Evolutionary conservation across 140 eudicot genomes (phyloP).

Genomic region (Cichorium intybus): DNA sequence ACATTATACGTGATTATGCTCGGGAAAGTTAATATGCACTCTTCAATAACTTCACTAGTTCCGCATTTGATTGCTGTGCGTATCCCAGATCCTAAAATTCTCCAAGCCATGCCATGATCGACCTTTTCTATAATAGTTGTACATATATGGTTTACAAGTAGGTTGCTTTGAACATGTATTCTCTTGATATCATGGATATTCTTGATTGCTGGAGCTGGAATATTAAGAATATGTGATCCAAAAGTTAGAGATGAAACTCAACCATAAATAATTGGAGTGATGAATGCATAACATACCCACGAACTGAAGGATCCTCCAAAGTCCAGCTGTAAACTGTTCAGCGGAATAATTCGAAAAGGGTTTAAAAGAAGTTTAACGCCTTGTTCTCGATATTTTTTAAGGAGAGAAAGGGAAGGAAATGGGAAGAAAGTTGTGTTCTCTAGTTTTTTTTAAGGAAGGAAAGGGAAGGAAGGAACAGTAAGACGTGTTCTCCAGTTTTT

Average conservation of each 20-base stretch:
- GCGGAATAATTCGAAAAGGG: background rate
- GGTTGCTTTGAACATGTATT: slow-evolving; percentile 7
- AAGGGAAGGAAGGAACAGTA: too few relatives aligned
- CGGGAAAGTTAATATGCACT: slow-evolving; percentile 24
- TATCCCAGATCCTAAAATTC: slow-evolving; percentile 19
- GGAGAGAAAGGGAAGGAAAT: too few relatives aligned
- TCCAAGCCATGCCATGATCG: slow-evolving; percentile 2
- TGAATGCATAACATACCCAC: slow-evolving; percentile 9
- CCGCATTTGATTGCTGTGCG: slow-evolving; percentile 18
- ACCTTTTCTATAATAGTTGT: background rate
- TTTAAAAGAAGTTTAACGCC: too few relatives aligned
- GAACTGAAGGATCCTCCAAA: slow-evolving; percentile 16
- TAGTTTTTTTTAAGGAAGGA: too few relatives aligned
- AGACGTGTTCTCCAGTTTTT: too few relatives aligned
- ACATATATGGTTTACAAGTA: slow-evolving; percentile 11
- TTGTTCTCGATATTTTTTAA: too few relatives aligned
- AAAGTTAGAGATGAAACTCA: background rate
- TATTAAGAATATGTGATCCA: background rate
- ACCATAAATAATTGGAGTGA: background rate
- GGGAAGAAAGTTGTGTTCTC: too few relatives aligned
- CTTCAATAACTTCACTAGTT: slow-evolving; percentile 23
- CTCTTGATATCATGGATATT: background rate
- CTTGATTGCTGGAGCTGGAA: slow-evolving; percentile 28
- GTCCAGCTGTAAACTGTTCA: slow-evolving; percentile 1
- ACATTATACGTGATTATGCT: background rate